Base-by-base conservation (phyloP, 1,284 basidiomycete genomes). In the Naganishia liquefaciens region DNA sequence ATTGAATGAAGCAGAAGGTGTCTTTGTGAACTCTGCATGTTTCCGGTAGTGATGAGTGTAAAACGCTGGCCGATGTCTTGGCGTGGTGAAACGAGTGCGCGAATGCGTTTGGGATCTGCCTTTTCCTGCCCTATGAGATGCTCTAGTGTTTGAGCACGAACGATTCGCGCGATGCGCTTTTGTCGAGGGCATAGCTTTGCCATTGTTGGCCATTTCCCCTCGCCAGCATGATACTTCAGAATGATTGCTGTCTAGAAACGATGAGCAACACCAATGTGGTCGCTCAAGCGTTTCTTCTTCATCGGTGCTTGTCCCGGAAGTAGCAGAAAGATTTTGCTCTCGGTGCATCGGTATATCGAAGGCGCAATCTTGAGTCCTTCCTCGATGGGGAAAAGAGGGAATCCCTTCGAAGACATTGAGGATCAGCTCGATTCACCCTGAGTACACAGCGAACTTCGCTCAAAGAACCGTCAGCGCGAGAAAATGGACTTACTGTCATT, bases 1-100 rank as follows among this genome's bases (percentile, higher is more conserved):
- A 43, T 64, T 54, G 54, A 64, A 63, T 13, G 27, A 23, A 19
- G 46, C 13, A 21, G 10, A 33, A 5, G 46, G 37, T 6, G 21
- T 33, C 40, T 47, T 25, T 33, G n/a, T n/a, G 10, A 15, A 13
- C 5, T 40, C 46, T 19, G 15, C 28, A 33, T 4, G 10, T n/a
- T 60, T 23, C 15, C 6, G 57, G 17, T 23, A 33, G 28, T 17
- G 30, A 15, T 60, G 46, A 2, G 25, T 33, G 13, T 37, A 46
- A 25, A 23, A 15, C 21, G 21, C 19, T 2, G 33, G 33, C 10
- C 37, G 28, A 23, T 50, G 39, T 19, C n/a, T 47, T 15, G 57
- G 7, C 33, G 25, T 11, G 15, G 19, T 23, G n/a, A 50, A 46
- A 10, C 46, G 46, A 23, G 23, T 27, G 13, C 27, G 46, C 15